Evolutionary conservation across 108 stramenopile genomes (phyloP).

Genomic region (Aurantiochytrium sp.): DNA sequence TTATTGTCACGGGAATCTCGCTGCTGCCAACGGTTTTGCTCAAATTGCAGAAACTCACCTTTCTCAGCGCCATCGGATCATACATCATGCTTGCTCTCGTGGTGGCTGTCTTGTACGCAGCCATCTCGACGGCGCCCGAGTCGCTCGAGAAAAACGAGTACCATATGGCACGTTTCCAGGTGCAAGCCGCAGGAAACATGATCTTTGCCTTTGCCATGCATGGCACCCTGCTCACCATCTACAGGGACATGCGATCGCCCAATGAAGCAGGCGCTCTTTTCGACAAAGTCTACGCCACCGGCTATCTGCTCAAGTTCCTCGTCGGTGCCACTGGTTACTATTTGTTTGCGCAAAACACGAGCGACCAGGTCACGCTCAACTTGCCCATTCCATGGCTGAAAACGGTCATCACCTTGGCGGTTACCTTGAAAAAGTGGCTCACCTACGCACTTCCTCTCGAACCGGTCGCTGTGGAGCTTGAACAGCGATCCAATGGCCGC

Average conservation of each 20-base stretch:
- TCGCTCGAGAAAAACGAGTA: constrained; percentile 8
- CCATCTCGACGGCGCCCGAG: background rate
- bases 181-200: constrained; percentile 2
- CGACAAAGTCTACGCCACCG: background rate
- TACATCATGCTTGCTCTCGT: constrained; percentile 11
- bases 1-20: background rate
- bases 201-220: constrained; percentile 18
- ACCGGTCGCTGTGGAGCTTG: background rate
- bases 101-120: background rate
- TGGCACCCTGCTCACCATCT: background rate
- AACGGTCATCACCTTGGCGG: background rate
- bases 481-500: background rate
- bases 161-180: background rate
- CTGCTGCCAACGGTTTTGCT: background rate
- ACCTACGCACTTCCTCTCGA: constrained; percentile 9
- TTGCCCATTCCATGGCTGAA: background rate
- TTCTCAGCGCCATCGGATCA: background rate
- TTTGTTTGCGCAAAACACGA: constrained; percentile 1
- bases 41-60: constrained; percentile 9
- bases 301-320: constrained; percentile 7
- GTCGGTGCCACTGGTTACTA: constrained; percentile 14
- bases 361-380: background rate
- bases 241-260: background rate
- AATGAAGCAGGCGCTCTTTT: background rate
- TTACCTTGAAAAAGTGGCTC: constrained; percentile 4